phyloP scores from a whole-genome alignment of 2,329 filamentous ascomycete species.

The Davidsoniella neocaledoniae region DNA sequence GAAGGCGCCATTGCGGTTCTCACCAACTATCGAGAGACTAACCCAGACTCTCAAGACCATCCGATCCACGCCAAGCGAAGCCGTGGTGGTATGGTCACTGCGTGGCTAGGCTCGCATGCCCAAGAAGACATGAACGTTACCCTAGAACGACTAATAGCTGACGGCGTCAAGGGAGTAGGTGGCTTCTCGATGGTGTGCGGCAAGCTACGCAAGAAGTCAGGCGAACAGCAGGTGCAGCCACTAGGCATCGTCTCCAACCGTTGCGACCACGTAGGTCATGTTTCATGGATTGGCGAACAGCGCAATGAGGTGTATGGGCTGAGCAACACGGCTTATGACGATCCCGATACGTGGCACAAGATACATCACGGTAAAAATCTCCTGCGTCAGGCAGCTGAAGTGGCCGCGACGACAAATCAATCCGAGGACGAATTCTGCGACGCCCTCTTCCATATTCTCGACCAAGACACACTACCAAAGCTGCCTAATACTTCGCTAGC shows the following conservation, averaged over 20 bases:
- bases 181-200: constrained; percentile 52
- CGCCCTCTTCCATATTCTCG: constrained; percentile 36
- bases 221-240: constrained; percentile 22
- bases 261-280: constrained; percentile 32
- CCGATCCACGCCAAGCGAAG: constrained; percentile 38
- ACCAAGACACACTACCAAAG: constrained; percentile 37
- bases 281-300: constrained; percentile 39
- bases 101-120: constrained; percentile 37
- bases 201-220: constrained; percentile 26
- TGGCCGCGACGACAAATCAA: constrained; percentile 22
- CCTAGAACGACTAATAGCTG: constrained; percentile 34
- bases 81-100: constrained; percentile 46
- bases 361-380: constrained; percentile 34
- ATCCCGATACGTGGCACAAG: constrained; percentile 43
- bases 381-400: constrained; percentile 26
- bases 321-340: constrained; percentile 43
- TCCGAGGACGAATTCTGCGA: constrained; percentile 33
- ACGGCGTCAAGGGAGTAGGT: constrained; percentile 42
- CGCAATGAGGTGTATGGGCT: constrained; percentile 39
- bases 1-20: constrained; percentile 44
- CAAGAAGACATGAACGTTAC: constrained; percentile 33
- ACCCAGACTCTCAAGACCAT: constrained; percentile 30
- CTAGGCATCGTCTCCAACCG: constrained; percentile 48
- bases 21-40: constrained; percentile 48
- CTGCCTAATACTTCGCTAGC: constrained; percentile 27